phyloP scores from a whole-genome alignment of 257 asterid genomes.

The Marsdenia floribunda region DNA sequence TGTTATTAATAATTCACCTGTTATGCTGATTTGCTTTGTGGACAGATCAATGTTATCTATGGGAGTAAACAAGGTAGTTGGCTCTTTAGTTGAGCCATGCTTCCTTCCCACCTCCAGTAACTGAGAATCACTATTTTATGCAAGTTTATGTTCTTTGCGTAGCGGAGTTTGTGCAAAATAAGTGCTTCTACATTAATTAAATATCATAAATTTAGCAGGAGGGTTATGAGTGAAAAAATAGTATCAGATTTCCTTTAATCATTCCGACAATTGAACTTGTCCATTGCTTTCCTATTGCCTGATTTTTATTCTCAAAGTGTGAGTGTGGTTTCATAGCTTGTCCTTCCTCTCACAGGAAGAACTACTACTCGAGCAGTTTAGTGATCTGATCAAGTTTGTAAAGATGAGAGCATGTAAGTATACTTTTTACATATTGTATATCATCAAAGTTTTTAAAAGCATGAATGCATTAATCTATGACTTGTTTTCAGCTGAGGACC shows the following conservation, averaged over 20 bases:
- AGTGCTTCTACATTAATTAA: background rate
- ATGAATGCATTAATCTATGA: background rate
- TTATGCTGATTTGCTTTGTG: background rate
- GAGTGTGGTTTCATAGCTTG: background rate
- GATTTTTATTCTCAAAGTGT: background rate
- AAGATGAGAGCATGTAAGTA: constrained; percentile 84
- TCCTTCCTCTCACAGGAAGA: constrained; percentile 63
- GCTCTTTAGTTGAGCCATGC: background rate
- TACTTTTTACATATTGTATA: background rate
- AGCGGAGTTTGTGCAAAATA: background rate
- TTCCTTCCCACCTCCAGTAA: background rate
- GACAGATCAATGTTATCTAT: background rate
- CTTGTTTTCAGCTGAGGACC: constrained; percentile 63
- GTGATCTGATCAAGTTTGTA: constrained; percentile 81
- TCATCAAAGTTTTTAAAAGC: background rate
- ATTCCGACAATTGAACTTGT: background rate
- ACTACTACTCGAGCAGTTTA: constrained; percentile 78
- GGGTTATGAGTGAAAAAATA: background rate
- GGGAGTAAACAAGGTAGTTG: background rate
- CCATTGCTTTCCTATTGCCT: background rate
- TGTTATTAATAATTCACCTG: background rate
- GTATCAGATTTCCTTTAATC: background rate
- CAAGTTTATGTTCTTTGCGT: background rate
- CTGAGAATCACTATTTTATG: background rate
- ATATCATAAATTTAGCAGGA: background rate